Base-by-base conservation (phyloP, 805 yeast genomes). In the Saturnispora diversa region DNA sequence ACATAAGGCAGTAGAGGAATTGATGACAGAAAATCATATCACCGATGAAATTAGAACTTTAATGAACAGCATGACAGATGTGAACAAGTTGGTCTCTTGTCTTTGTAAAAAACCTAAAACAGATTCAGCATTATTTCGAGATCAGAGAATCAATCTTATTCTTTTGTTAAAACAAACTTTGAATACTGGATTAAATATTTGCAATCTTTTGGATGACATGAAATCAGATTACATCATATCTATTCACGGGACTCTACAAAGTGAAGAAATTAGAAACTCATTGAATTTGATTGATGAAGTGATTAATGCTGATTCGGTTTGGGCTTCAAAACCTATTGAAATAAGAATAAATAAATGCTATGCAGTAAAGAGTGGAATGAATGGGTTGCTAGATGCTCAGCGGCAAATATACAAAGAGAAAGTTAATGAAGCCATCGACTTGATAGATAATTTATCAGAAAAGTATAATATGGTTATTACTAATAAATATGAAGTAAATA, bases 371-470 rank as follows among this genome's bases (percentile, higher is more conserved):
- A 52, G 64, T 27, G 73, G 72, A 0, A 48, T 54, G 2, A 70
- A 71, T 49, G 75, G 75, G 0, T 46, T 71, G 9, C 49, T 70
- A 1, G 73, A 68, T 48, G 62, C 68, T 1, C 67, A 71, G 3
- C 53, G 75, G 30, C 62, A 66, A 43, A 40, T 68, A 0, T 69
- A 70, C 41, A 59, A 63, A 37, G 55, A 49, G 5, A 50, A 60
- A 5, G 51, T 63, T 6, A 66, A 66, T 35, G 70, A 68, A 36
- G 54, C 68, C 2, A 34, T 61, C 13, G 36, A 42, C 6, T 53
- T 51, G 1, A 47, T 66, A 2, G 58, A 55, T 0, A 23, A 32
- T 0, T 22, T 66, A 7, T 47, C 55, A 1, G 51, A 49, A 11
- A 50, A 55, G 12, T 40, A 53, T 37, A 48, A 46, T 0, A 21